phyloP scores from a whole-genome alignment of 108 stramenopile species.

The Cyclotella kingstonii region DNA sequence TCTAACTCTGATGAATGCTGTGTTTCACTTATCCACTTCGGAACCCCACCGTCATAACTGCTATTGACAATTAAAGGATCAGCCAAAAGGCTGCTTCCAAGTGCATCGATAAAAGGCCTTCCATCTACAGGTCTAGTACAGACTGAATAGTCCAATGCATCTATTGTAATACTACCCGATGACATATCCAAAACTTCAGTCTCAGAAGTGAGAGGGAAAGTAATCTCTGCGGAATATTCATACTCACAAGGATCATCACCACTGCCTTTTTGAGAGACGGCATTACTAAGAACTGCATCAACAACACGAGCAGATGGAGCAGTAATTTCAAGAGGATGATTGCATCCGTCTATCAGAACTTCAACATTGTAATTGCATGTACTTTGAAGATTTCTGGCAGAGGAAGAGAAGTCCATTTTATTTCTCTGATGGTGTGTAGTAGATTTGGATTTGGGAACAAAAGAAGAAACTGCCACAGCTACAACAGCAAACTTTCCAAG shows the following conservation, averaged over 20 bases:
- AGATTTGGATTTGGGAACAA: too few species aligned
- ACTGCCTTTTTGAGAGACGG: not conserved
- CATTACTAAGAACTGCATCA: conserved; percentile 15
- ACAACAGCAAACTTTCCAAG: too few species aligned
- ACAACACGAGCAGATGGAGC: conserved; percentile 19
- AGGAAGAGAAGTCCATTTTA: not conserved
- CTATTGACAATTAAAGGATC: not conserved
- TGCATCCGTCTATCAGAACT: conserved; percentile 28
- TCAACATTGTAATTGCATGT: conserved; percentile 25
- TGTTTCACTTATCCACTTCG: too few species aligned
- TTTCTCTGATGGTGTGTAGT: not conserved
- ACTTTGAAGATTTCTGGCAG: not conserved
- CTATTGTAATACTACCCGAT: not conserved
- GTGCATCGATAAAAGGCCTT: conserved; percentile 13
- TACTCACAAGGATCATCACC: not conserved
- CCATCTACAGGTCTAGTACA: conserved; percentile 3
- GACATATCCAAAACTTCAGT: not conserved
- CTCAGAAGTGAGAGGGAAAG: not conserved
- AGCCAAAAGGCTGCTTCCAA: conserved; percentile 2
- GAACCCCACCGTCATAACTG: too few species aligned
- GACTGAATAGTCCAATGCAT: not conserved
- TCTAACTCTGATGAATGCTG: too few species aligned
- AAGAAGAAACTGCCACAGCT: too few species aligned
- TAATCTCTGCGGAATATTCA: conserved; percentile 3
- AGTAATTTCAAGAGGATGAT: conserved; percentile 8